Evolutionary conservation across 768 basidiomycete genomes (phyloP).

Genomic region (Rhizopogon vinicolor): DNA sequence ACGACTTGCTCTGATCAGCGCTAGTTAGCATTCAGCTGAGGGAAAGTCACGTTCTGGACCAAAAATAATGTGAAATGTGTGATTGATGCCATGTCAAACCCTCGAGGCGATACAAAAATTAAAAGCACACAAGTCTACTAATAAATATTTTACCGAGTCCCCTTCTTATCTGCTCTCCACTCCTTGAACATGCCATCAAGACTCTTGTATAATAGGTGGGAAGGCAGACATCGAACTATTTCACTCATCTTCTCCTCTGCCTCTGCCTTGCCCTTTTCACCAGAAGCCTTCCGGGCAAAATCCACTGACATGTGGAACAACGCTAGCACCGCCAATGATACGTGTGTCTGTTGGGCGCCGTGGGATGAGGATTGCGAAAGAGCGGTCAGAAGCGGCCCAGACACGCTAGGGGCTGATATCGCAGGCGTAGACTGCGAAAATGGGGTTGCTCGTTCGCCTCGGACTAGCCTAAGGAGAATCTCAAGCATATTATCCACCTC

Average conservation of each 20-base stretch:
- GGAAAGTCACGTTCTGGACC: neutral
- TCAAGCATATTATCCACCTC: conserved; percentile 89
- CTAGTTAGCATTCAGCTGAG: no score
- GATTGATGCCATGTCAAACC: neutral
- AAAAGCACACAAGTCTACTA: neutral
- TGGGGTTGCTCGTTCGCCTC: conserved; percentile 78
- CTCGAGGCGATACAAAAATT: neutral
- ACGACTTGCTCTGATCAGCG: no score
- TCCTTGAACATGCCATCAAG: conserved; percentile 95
- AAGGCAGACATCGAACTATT: conserved; percentile 86
- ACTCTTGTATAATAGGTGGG: conserved; percentile 83
- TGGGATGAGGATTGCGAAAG: conserved; percentile 75
- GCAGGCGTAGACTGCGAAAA: conserved; percentile 60
- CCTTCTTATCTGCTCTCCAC: conserved; percentile 82
- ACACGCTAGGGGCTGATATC: conserved; percentile 57
- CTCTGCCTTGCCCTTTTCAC: conserved; percentile 63
- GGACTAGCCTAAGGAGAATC: conserved; percentile 86
- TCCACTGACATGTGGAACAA: conserved; percentile 83
- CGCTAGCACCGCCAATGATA: conserved; percentile 88
- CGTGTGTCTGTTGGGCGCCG: conserved; percentile 87
- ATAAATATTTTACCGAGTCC: conserved; percentile 35
- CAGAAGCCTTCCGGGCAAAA: conserved; percentile 69
- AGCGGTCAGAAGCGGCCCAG: conserved; percentile 68
- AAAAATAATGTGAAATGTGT: neutral
- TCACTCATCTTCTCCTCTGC: conserved; percentile 79